Base-by-base conservation (phyloP, 768 basidiomycete genomes). In the Auricularia auricula-judae region DNA sequence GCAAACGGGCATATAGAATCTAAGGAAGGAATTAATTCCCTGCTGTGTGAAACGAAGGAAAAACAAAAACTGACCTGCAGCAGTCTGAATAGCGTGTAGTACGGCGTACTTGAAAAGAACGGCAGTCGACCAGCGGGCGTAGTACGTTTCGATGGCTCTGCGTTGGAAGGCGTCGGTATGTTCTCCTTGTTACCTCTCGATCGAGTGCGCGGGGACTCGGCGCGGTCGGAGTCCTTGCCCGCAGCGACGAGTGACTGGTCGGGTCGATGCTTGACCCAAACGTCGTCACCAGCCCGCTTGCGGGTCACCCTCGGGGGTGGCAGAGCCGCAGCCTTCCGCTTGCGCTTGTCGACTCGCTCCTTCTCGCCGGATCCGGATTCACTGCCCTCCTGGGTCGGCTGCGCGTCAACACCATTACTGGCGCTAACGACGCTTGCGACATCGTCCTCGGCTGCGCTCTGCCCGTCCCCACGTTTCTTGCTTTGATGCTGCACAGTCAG, bases 21-120 rank as follows among this genome's bases (percentile, higher is more conserved):
- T 98, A 65, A 2, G 47, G 42, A 42, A 61, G n/a, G 54, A n/a
- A 5, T 54, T 62, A 53, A 69, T 36, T 35, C 4, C 29, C 29
- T 29, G 29, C 2, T 58, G 64, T n/a, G 14, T 47, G 14, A 42
- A 35, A 65, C 3, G 42, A 66, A 53, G 33, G 47, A 34, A 21
- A 35, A 2, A 39, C 7, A 12, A 16, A 16, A 11, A 73, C 86
- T 60, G 65, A 93, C 96, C 86, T 98, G 89, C 51, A 98, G 74
- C 61, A 95, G 77, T 39, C 96, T 84, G 69, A 98, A 75, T 29
- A 98, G 76, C 10, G 84, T 83, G 77, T 98, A 99, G 71, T 92
- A 92, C 29, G 86, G 81, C 21, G 91, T 93, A 75, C 97, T 98
- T 65, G 87, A 86, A 75, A 92, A 98, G 76, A 98, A 93, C 42